Conservation (phyloP, 176 grass and related monocot species). For the Dactylis glomerata region DNA sequence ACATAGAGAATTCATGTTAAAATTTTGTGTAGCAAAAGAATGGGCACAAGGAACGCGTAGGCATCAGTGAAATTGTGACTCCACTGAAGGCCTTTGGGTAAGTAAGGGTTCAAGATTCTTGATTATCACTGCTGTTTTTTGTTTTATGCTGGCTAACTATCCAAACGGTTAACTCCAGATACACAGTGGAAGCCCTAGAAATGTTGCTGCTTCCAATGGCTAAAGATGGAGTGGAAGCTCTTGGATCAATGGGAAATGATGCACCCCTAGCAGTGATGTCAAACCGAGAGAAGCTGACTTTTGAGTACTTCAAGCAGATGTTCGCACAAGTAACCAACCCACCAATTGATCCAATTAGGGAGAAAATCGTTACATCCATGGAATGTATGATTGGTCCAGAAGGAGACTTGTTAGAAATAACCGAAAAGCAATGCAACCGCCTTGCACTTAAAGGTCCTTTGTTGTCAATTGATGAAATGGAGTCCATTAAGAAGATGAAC, state of each 20-base stretch:
- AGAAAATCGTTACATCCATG: conserved; percentile 98
- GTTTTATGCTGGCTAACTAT: conserved; percentile 12
- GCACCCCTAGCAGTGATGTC: conserved; percentile 97
- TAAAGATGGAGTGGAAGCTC: conserved; percentile 73
- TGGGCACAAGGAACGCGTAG: conserved; percentile 37
- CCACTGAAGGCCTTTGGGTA: conserved; percentile 98
- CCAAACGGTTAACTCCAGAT: conserved; percentile 48
- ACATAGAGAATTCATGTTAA: neutral
- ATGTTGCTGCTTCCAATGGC: conserved; percentile 95
- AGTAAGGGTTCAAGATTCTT: conserved; percentile 19
- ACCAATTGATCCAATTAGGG: conserved; percentile 93
- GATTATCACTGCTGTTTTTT: neutral
- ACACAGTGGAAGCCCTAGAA: conserved; percentile 87
- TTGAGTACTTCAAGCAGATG: conserved; percentile 99
- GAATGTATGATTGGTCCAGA: conserved; percentile 98
- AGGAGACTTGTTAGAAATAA: conserved; percentile 94
- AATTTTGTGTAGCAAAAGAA: conserved; percentile 39
- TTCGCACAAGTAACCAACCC: conserved; percentile 99
- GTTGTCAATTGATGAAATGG: conserved; percentile 89
- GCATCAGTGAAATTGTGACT: conserved; percentile 70
- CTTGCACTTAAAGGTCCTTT: conserved; percentile 78
- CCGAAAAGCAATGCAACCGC: conserved; percentile 83
- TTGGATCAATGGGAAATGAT: conserved; percentile 99
- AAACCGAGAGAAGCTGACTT: conserved; percentile 88
- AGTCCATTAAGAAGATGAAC: conserved; percentile 94